Conservation (phyloP, 1,139 yeast genomes). For the Entelexis paramagnoliae region DNA sequence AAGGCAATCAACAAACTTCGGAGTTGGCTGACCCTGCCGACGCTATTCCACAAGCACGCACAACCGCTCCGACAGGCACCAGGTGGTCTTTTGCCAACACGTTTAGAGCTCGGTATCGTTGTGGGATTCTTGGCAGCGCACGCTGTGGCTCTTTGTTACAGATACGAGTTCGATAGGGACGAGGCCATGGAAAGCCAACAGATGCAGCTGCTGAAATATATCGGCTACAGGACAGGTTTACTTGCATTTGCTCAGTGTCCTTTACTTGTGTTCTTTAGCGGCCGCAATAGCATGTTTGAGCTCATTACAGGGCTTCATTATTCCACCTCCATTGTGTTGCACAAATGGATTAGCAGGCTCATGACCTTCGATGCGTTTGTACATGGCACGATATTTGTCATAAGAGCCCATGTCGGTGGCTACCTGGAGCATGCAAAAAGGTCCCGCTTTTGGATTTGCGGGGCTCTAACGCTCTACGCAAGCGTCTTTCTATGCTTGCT, state of each 20-base stretch:
- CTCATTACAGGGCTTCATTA: slow-evolving; percentile 50
- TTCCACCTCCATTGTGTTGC: slow-evolving; percentile 50
- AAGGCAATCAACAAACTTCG: background rate
- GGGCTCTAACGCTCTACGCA: slow-evolving; percentile 38
- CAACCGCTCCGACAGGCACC: background rate
- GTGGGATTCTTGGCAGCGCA: slow-evolving; percentile 8
- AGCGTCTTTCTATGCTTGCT: slow-evolving; percentile 38
- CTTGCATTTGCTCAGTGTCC: slow-evolving; percentile 32
- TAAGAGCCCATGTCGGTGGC: slow-evolving; percentile 29
- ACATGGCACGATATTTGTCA: slow-evolving; percentile 24
- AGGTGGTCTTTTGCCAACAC: slow-evolving; percentile 11
- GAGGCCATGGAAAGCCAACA: background rate
- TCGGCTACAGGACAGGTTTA: slow-evolving; percentile 7
- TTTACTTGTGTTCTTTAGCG: slow-evolving; percentile 45
- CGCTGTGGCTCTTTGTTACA: background rate
- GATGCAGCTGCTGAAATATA: background rate
- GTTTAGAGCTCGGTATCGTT: slow-evolving; percentile 2
- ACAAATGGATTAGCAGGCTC: slow-evolving; percentile 49
- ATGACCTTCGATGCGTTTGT: slow-evolving; percentile 37
- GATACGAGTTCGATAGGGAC: background rate
- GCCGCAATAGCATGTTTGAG: slow-evolving; percentile 49
- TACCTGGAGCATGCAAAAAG: slow-evolving; percentile 27
- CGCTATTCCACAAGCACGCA: slow-evolving; percentile 5
- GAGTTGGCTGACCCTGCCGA: slow-evolving; percentile 3
- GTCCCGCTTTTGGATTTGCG: slow-evolving; percentile 35